Base-by-base conservation (phyloP, 495 filamentous ascomycete species). In the Aspergillus ellipticus region DNA sequence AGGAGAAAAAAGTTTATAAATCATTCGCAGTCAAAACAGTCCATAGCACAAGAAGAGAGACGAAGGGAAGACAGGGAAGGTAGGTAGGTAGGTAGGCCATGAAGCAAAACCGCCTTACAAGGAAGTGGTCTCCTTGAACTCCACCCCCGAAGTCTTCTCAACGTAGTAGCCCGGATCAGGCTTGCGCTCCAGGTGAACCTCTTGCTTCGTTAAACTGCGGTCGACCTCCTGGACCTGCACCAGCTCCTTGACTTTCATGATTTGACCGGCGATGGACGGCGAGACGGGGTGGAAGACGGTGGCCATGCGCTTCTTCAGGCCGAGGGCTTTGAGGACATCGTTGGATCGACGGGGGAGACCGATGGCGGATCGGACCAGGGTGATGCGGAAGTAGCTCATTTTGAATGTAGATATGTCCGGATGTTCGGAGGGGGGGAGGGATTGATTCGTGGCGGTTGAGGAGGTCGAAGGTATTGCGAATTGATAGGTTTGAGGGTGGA, bases 191-290 rank as follows among this genome's bases (percentile, higher is more conserved):
- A 79, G 79, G 66, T 82, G 82, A 58, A 96, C 79, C 75, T 97
- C 86, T 54, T 79, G 74, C 66, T 85, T 85, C 17, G 83, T 86
- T 66, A 92, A 67, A n/a, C 82, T 65, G 52, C 69, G 64, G 15
- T 89, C 89, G 37, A 96, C 91, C 73, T 97, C 94, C 37, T 83
- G 74, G 21, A 99, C 93, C 11, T 82, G 79, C 6, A 99, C 88
- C 54, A 99, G 78, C 71, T 99, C 95, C 73, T 99, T 99, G 47
- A 99, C 92, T 70, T 89, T 90, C 84, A 97, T 89, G 71, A 99
- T 94, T 75, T 96, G 91, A 72, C 95, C 95, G 4, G 95, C 95
- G 52, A 89, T 82, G 57, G 92, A 85, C 16, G 84, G 80, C 24
- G 83, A 83, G 53, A 96, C 94, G 29, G 89, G 87, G 67, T 96